phyloP scores from a whole-genome alignment of 176 grass and related monocot species.

The Eragrostis nindensis region DNA sequence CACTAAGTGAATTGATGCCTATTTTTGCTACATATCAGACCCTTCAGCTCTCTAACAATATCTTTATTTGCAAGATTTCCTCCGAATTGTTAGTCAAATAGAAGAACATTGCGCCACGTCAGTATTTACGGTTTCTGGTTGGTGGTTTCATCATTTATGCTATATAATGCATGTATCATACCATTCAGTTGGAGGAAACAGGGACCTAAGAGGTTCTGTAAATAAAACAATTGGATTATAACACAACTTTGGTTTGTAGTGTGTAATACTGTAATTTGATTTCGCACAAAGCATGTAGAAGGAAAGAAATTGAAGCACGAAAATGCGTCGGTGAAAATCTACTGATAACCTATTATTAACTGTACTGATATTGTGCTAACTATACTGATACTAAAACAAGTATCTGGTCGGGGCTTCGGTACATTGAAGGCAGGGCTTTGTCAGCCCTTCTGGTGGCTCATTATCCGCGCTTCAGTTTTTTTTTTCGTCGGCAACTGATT shows the following conservation, averaged over 20 bases:
- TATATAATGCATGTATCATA: not conserved
- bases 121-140: not conserved
- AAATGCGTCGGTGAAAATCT: not conserved
- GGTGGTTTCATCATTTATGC: not conserved
- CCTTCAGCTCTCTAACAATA: conserved; percentile 20
- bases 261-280: conserved; percentile 42
- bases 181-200: not conserved
- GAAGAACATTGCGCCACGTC: not conserved
- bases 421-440: too few relatives aligned
- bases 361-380: not conserved
- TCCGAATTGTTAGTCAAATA: not conserved
- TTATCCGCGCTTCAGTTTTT: too few relatives aligned
- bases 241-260: conserved; percentile 11
- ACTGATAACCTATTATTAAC: not conserved
- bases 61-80: not conserved
- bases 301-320: not conserved
- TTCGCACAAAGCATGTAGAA: not conserved
- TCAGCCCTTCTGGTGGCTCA: too few relatives aligned
- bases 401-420: too few relatives aligned
- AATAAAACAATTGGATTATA: not conserved
- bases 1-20: not conserved
- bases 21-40: not conserved
- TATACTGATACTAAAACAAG: too few relatives aligned
- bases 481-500: too few relatives aligned
- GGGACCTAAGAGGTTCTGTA: not conserved